A percentile compares a stretch with the other conserved stretches of the same genome.
These are phyloP conservation scores for Beauveria australis DNA, from an alignment of 2,329 filamentous ascomycete genomes.

Conservation along the genomic window DNA sequence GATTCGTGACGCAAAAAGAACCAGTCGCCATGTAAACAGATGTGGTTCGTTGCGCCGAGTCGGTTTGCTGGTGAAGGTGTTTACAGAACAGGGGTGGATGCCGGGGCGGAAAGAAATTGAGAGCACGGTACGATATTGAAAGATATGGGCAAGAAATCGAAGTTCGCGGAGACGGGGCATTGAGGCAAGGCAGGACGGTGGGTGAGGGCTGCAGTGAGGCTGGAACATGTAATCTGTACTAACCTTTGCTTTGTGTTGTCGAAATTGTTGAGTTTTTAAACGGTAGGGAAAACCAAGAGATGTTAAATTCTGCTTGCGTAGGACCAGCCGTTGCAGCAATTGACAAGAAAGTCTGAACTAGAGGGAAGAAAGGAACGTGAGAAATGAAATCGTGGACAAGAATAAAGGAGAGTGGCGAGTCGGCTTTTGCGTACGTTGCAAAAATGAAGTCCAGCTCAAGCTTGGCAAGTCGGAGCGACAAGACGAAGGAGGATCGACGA, in stretches of 20 bases:
- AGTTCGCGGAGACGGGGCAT: not conserved
- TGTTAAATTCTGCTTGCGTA: constrained; percentile 10
- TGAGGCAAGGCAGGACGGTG: not conserved
- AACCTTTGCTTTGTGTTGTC: constrained; percentile 6
- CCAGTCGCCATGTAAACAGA: not conserved
- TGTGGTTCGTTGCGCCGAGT: not conserved
- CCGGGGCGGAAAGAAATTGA: not conserved
- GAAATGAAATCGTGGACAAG: constrained; percentile 1
- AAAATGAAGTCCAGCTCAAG: constrained; percentile 5
- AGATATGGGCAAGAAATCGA: no score
- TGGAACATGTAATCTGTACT: not conserved
- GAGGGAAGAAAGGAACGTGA: constrained; percentile 8
- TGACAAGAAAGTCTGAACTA: constrained; percentile 5
- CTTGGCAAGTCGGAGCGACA: constrained; percentile 1
- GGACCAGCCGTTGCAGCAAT: constrained; percentile 12
- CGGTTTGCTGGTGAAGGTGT: not conserved
- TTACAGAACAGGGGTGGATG: not conserved
- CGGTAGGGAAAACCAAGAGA: constrained; percentile 1
- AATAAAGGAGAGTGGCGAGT: constrained; percentile 4
- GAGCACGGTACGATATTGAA: not conserved
- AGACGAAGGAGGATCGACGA: not conserved
- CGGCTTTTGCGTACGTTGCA: constrained; percentile 12
- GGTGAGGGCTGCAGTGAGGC: not conserved
- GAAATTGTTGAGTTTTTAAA: constrained; percentile 1
- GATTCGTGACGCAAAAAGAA: not conserved